phyloP scores from a whole-genome alignment of 805 yeast species.

The Jamesozyma lodderae region DNA sequence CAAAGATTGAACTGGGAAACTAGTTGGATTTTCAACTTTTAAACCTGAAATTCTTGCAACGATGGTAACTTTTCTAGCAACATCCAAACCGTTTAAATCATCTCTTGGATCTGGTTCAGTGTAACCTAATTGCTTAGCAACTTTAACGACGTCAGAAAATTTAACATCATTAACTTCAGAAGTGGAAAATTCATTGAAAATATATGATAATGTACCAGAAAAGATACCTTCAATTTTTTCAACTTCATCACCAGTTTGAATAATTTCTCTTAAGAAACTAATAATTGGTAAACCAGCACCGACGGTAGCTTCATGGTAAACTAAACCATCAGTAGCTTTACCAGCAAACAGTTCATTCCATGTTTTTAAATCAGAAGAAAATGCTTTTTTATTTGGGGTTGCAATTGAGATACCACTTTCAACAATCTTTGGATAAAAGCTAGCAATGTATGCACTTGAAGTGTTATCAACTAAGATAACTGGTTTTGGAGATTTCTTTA shows the following conservation, averaged over 20 bases:
- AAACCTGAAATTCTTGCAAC: constrained; percentile 89
- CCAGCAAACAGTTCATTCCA: constrained; percentile 75
- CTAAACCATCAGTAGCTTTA: constrained; percentile 50
- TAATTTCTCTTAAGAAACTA: constrained; percentile 77
- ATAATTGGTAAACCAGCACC: constrained; percentile 98
- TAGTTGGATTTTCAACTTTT: constrained; percentile 72
- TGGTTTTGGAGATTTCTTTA: constrained; percentile 61
- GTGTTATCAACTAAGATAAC: constrained; percentile 90
- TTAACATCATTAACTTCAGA: constrained; percentile 50
- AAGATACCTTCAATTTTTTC: constrained; percentile 91
- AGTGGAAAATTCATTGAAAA: constrained; percentile 87
- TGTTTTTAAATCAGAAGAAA: constrained; percentile 60
- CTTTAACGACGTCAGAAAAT: constrained; percentile 82
- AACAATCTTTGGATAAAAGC: constrained; percentile 65
- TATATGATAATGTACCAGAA: constrained; percentile 91
- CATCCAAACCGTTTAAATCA: constrained; percentile 95
- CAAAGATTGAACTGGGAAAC: constrained; percentile 90
- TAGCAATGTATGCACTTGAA: constrained; percentile 70
- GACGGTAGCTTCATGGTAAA: constrained; percentile 96
- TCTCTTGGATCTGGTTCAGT: constrained; percentile 99
- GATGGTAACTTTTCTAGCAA: constrained; percentile 96
- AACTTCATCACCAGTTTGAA: constrained; percentile 88
- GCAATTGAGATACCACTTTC: constrained; percentile 82
- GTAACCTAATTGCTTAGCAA: constrained; percentile 87
- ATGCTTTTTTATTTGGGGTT: constrained; percentile 97